These are phyloP conservation scores for Candida dubliniensis DNA, from an alignment of 1,139 yeast species.

Conservation along the genomic window DNA sequence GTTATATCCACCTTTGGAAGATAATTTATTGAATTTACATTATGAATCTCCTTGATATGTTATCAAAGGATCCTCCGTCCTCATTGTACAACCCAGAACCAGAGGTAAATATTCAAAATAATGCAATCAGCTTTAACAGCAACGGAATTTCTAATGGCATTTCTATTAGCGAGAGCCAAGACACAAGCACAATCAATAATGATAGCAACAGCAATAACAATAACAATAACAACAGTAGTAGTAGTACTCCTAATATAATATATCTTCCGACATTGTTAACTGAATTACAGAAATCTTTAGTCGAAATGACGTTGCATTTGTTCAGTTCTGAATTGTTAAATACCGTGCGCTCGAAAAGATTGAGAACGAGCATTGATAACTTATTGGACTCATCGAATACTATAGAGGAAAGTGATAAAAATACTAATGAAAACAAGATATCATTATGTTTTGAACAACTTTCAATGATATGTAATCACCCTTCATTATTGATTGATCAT, in stretches of 20 bases:
- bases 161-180: neutral
- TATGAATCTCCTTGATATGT: conserved; percentile 44
- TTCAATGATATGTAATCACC: conserved; percentile 56
- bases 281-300: conserved; percentile 53
- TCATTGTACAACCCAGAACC: conserved; percentile 11
- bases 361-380: conserved; percentile 38
- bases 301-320: conserved; percentile 52
- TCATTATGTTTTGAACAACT: conserved; percentile 50
- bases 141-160: neutral
- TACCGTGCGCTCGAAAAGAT: conserved; percentile 25
- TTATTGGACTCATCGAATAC: conserved; percentile 26
- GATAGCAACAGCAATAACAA: neutral
- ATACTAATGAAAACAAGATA: conserved; percentile 14
- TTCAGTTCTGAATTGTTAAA: conserved; percentile 47
- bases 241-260: conserved; percentile 30
- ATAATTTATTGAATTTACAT: neutral
- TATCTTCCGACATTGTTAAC: conserved; percentile 59
- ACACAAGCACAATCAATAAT: neutral
- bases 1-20: too few relatives aligned
- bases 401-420: conserved; percentile 10
- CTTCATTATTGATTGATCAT: conserved; percentile 70
- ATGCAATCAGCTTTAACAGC: neutral
- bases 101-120: neutral
- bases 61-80: conserved; percentile 23
- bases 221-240: neutral